Evolutionary conservation across 352 stramenopile species (phyloP).

Genomic region (Globisporangium radiosum): DNA sequence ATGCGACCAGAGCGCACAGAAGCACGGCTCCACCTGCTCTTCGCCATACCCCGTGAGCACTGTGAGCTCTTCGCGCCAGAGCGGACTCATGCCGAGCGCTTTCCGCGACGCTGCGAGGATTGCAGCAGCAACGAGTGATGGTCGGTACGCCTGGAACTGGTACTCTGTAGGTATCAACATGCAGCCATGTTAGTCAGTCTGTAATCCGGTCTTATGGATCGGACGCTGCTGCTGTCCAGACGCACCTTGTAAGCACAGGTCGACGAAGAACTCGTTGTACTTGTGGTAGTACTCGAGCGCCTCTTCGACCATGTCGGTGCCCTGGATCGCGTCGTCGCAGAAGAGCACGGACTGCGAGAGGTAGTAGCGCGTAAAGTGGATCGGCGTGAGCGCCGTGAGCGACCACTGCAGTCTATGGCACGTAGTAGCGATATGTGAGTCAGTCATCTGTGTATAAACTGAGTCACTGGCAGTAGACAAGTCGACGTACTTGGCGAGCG

Average conservation of each 20-base stretch:
- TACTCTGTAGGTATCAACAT: conserved; percentile 35
- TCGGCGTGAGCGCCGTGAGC: conserved; percentile 56
- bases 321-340: conserved; percentile 69
- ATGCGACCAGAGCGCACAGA: conserved; percentile 76
- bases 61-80: conserved; percentile 80
- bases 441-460: background rate
- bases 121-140: conserved; percentile 67
- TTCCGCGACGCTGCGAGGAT: conserved; percentile 76
- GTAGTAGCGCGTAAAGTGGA: conserved; percentile 82
- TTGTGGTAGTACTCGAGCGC: conserved; percentile 76
- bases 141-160: conserved; percentile 74
- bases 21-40: conserved; percentile 77
- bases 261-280: conserved; percentile 82
- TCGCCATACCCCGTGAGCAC: conserved; percentile 75
- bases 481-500: conserved; percentile 33
- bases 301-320: conserved; percentile 65
- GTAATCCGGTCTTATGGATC: too few relatives aligned
- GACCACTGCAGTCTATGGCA: conserved; percentile 59
- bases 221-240: background rate
- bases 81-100: conserved; percentile 65
- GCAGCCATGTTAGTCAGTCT: too few relatives aligned
- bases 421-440: conserved; percentile 6
- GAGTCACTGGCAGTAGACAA: background rate
- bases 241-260: conserved; percentile 64
- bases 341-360: conserved; percentile 76